phyloP scores from a whole-genome alignment of 306 rosid species.

The Vachellia pachyceras region DNA sequence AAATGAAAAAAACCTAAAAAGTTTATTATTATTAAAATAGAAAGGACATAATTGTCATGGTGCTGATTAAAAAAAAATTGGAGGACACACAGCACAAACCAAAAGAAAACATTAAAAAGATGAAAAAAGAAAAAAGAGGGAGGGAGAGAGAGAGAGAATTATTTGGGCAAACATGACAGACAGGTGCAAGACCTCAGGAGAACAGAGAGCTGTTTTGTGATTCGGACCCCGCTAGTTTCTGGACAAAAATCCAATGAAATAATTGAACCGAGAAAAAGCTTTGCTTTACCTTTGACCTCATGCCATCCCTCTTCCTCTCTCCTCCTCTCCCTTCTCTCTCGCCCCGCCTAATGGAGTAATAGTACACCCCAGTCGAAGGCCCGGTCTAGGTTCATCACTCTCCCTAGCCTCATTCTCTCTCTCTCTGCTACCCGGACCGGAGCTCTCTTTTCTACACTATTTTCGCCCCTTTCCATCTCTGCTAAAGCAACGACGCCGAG shows the following conservation, averaged over 20 bases:
- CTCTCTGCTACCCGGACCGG: background rate
- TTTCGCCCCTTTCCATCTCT: conserved; percentile 42
- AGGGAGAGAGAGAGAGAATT: conserved; percentile 20
- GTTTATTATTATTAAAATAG: background rate
- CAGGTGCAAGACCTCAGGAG: conserved; percentile 54
- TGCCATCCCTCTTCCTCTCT: conserved; percentile 33
- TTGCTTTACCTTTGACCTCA: conserved; percentile 68
- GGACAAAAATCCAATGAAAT: conserved; percentile 58
- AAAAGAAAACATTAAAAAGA: background rate
- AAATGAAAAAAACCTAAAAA: no score
- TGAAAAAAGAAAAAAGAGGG: background rate
- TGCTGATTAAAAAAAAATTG: background rate
- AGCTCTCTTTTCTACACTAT: conserved; percentile 46
- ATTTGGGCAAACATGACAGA: conserved; percentile 50
- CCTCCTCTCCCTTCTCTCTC: conserved; percentile 14
- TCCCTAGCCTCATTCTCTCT: conserved; percentile 13
- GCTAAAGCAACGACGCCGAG: conserved; percentile 55
- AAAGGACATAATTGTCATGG: background rate
- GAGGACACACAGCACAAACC: background rate
- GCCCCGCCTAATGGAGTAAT: conserved; percentile 36
- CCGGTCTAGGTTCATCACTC: conserved; percentile 33
- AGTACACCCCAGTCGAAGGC: conserved; percentile 57
- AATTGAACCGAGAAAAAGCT: conserved; percentile 45
- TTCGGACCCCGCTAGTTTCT: conserved; percentile 60
- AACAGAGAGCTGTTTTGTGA: conserved; percentile 54